Conservation (phyloP, 2,329 filamentous ascomycete species). For the Colletotrichum horii region DNA sequence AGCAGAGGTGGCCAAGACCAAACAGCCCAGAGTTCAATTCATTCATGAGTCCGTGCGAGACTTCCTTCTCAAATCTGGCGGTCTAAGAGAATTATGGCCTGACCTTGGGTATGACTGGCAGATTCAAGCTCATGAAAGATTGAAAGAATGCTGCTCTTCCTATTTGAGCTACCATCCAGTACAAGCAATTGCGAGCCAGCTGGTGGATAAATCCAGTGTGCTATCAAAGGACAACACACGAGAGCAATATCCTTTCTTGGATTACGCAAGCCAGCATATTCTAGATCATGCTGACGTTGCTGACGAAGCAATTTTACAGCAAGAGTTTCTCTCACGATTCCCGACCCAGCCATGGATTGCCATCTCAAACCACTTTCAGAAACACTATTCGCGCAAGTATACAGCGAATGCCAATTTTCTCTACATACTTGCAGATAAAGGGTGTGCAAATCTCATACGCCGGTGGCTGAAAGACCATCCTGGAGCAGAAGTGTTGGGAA, state of each 20-base stretch:
- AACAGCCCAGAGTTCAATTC: slow-evolving; percentile 48
- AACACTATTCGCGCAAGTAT: slow-evolving; percentile 28
- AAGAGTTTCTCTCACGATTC: slow-evolving; percentile 35
- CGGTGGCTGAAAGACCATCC: slow-evolving; percentile 22
- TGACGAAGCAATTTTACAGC: slow-evolving; percentile 28
- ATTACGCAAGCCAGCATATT: slow-evolving; percentile 46
- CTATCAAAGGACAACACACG: not conserved
- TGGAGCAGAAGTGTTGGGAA: slow-evolving; percentile 23
- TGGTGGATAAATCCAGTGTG: not conserved
- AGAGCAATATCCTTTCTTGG: slow-evolving; percentile 42
- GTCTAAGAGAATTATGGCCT: slow-evolving; percentile 33
- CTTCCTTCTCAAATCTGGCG: slow-evolving; percentile 43
- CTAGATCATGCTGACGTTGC: slow-evolving; percentile 47
- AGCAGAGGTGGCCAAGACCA: slow-evolving; percentile 42
- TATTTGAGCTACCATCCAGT: slow-evolving; percentile 35
- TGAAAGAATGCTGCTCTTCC: slow-evolving; percentile 47
- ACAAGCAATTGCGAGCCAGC: not conserved
- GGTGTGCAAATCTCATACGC: slow-evolving; percentile 31
- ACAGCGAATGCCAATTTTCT: slow-evolving; percentile 26
- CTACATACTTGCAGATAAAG: slow-evolving; percentile 40
- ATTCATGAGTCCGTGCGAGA: slow-evolving; percentile 58
- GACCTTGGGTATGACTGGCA: slow-evolving; percentile 34
- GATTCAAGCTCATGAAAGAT: slow-evolving; percentile 42
- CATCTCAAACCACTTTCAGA: slow-evolving; percentile 34
- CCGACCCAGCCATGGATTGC: slow-evolving; percentile 30